Base-by-base conservation (phyloP, 352 stramenopile genomes). In the Globisporangium megalacanthum region DNA sequence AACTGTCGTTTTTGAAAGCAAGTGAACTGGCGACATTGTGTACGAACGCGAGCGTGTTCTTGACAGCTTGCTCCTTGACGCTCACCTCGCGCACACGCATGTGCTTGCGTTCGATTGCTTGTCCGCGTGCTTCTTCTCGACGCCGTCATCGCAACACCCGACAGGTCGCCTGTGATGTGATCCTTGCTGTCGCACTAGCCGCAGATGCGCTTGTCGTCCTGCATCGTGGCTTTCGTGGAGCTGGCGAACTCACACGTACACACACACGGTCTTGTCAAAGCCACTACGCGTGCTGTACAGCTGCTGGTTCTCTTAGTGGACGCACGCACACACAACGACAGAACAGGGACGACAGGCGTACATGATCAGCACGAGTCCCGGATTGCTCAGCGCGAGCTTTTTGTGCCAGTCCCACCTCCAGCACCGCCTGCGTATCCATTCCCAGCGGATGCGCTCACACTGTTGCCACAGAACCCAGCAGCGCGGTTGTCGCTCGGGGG, bases 401-500 rank as follows among this genome's bases (percentile, higher is more conserved):
- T n/a, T n/a, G 67, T 73, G 20, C 64, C 64, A 15, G 67, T 72
- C n/a, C 75, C 73, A 41, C 70, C 78, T 1, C 74, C 75, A 4
- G 75, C 73, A 14, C 79, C 79, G n/a, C 68, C 60, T 19, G 75
- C 69, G 41, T 54, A 62, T 20, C 50, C 65, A 33, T 47, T 66
- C 10, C 41, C 58, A 50, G 52, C 77, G 10, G 63, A 63, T 37
- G 62, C 69, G 20, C 86, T 68, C 42, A 68, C 72, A 48, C 81
- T 89, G 29, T 86, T 89, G 2, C 83, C 84, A 25, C 83, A 83
- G 25, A 92, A 57, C 20, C 84, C 84, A 33, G 84, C 83, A 19
- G 83, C 86, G 52, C 86, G 73, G 61, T 94, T 95, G 20, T 95
- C 86, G 51, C 86, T 95, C 17, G 86, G 86, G 25, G 94, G 58